These are phyloP conservation scores for Chaetomiaceae sp. DNA, from an alignment of 2,329 filamentous ascomycete species.

Conservation along the genomic window DNA sequence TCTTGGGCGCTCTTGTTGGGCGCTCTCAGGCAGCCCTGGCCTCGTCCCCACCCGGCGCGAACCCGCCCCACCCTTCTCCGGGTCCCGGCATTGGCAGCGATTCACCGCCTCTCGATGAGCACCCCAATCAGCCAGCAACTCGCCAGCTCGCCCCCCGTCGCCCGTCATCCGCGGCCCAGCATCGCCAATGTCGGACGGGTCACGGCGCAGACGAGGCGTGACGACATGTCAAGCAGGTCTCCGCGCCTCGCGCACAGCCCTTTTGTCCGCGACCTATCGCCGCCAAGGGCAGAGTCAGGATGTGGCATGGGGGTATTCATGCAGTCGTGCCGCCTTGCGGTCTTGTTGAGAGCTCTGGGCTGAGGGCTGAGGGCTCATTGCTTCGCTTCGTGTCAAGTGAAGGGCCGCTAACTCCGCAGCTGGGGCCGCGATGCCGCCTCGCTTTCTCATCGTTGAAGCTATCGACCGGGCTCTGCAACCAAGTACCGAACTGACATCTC, in stretches of 20 bases:
- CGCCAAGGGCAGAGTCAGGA: neutral
- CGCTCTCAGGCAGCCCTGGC: neutral
- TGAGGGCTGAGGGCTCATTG: neutral
- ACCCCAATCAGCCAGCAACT: conserved; percentile 4
- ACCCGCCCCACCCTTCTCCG: conserved; percentile 14
- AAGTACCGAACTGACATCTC: neutral
- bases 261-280: neutral
- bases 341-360: too few relatives aligned
- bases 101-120: conserved; percentile 17
- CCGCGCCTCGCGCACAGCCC: conserved; percentile 2
- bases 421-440: conserved; percentile 12
- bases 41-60: conserved; percentile 7
- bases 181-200: neutral
- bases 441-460: conserved; percentile 7
- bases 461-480: neutral
- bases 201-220: neutral
- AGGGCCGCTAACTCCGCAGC: conserved; percentile 7
- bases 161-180: neutral
- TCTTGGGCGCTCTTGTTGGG: too few relatives aligned
- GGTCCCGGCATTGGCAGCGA: conserved; percentile 11
- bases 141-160: neutral
- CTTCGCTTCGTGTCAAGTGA: conserved; percentile 8
- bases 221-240: conserved; percentile 1
- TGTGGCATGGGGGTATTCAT: conserved; percentile 12
- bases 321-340: conserved; percentile 9